Evolutionary conservation across 177 flowering plant genomes (phyloP).

Genomic region (Vitis hybrid): DNA sequence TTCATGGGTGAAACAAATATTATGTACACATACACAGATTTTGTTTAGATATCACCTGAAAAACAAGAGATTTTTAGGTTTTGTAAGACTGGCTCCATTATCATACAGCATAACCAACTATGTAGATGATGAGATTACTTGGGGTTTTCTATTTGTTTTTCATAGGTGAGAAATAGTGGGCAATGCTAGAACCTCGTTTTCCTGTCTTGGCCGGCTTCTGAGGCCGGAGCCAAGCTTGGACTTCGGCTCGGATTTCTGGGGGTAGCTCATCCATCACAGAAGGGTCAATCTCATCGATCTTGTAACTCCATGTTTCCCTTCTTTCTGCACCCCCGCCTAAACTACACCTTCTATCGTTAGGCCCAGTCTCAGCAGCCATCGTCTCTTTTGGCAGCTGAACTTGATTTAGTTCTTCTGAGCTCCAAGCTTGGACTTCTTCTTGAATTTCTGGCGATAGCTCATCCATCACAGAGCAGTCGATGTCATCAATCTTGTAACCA

Average conservation of each 20-base stretch:
- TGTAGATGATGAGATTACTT: neutral
- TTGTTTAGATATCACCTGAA: too few relatives aligned
- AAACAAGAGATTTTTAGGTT: too few relatives aligned
- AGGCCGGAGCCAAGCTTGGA: constrained; percentile 62
- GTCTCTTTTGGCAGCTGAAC: constrained; percentile 14
- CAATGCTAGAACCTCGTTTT: constrained; percentile 54
- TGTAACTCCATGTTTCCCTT: constrained; percentile 59
- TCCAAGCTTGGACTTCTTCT: too few relatives aligned
- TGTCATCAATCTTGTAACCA: too few relatives aligned
- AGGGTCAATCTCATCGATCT: constrained; percentile 73
- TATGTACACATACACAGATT: too few relatives aligned
- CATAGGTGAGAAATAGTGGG: constrained; percentile 63
- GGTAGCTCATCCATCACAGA: constrained; percentile 78
- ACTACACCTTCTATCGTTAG: neutral
- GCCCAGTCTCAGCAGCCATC: constrained; percentile 5
- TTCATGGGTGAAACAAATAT: too few relatives aligned
- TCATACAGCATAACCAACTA: neutral
- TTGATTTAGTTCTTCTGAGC: constrained; percentile 8
- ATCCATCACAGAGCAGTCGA: too few relatives aligned
- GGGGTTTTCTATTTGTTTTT: constrained; percentile 16
- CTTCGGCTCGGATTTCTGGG: constrained; percentile 68
- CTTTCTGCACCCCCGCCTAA: constrained; percentile 21
- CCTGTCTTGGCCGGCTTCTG: constrained; percentile 48
- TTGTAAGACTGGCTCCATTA: too few relatives aligned
- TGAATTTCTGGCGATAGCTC: too few relatives aligned